Conservation (phyloP, 495 filamentous ascomycete genomes). For the Penicillium daleae region DNA sequence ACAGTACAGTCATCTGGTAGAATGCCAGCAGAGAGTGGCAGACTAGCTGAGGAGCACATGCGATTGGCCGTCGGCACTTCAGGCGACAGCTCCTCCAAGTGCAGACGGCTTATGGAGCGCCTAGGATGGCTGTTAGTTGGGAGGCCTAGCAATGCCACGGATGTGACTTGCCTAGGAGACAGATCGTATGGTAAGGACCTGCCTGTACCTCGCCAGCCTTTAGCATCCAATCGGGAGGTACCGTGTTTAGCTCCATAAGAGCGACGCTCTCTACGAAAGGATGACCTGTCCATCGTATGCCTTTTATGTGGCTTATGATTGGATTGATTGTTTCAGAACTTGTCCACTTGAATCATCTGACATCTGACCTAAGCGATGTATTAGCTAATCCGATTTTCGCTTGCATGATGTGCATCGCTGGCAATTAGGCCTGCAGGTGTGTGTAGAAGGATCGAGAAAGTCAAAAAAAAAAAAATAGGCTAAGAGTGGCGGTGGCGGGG, state of each 20-base stretch:
- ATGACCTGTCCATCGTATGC: conserved; percentile 14
- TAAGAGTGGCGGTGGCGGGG: conserved; percentile 10
- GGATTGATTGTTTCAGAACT: neutral
- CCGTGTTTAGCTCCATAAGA: conserved; percentile 1
- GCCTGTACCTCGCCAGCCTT: conserved; percentile 8
- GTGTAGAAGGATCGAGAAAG: neutral
- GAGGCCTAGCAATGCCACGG: conserved; percentile 7
- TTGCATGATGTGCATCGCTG: neutral
- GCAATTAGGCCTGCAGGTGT: conserved; percentile 1
- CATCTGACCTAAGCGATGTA: conserved; percentile 5
- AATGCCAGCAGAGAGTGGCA: conserved; percentile 25
- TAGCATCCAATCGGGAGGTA: conserved; percentile 10
- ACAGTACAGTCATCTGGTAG: conserved; percentile 26
- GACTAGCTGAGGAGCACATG: conserved; percentile 27
- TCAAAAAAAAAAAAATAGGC: neutral
- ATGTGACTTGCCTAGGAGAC: conserved; percentile 19
- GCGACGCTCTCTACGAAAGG: conserved; percentile 6
- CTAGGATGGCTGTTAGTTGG: conserved; percentile 8
- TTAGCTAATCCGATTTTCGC: conserved; percentile 4
- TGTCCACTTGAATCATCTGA: conserved; percentile 12
- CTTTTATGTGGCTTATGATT: neutral
- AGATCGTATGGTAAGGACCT: conserved; percentile 6
- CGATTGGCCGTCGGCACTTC: conserved; percentile 32
- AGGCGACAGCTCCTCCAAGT: conserved; percentile 22
- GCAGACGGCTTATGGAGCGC: conserved; percentile 20